Conservation (phyloP, 345 rosid species). For the Citrus sp. region DNA sequence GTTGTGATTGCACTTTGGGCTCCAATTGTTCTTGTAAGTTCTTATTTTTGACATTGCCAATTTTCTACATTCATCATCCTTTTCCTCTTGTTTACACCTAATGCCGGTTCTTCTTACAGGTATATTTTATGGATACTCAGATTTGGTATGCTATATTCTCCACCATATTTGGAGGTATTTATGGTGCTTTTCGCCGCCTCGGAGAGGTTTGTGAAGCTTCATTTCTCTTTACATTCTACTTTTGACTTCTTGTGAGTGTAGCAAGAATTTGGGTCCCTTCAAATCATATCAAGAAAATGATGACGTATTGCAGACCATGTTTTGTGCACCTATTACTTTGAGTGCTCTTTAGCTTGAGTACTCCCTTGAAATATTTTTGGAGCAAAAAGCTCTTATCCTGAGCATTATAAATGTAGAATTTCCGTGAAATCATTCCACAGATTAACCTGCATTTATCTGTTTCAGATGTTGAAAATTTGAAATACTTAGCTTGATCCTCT, state of each 20-base stretch:
- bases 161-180: conserved; percentile 52
- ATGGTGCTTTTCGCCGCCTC: conserved; percentile 59
- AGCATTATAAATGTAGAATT: neutral
- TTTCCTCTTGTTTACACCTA: neutral
- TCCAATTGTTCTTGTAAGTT: conserved; percentile 45
- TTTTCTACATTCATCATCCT: neutral
- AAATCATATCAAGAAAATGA: neutral
- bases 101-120: conserved; percentile 23
- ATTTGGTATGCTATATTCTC: conserved; percentile 60
- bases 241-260: neutral
- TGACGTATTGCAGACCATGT: neutral
- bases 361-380: neutral
- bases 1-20: conserved; percentile 55
- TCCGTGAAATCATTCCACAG: neutral
- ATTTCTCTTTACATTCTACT: neutral
- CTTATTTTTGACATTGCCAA: neutral
- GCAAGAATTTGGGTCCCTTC: neutral
- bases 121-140: conserved; percentile 62
- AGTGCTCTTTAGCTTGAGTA: neutral
- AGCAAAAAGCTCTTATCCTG: neutral
- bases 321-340: too few species aligned
- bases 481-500: neutral
- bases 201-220: conserved; percentile 42
- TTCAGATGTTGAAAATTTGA: neutral
- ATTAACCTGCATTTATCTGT: neutral